Percentiles rank a stretch among this genome's conserved stretches.
Conservation (phyloP, 345 rosid species). For the Arabidopsis thaliana region DNA sequence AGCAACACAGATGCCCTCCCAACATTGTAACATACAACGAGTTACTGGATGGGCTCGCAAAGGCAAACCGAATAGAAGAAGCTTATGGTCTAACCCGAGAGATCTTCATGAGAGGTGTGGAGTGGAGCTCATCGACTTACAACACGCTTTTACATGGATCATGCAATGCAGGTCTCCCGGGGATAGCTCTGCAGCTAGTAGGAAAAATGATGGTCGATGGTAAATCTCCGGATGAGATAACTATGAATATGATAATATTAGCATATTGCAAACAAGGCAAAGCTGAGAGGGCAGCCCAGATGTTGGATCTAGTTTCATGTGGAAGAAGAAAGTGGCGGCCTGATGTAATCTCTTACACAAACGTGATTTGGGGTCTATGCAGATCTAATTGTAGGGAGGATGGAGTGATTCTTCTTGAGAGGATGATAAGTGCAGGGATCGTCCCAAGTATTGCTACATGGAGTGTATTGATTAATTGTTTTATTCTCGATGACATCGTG, state of each 20-base stretch:
- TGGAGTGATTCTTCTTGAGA: constrained; percentile 53
- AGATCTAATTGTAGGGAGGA: constrained; percentile 56
- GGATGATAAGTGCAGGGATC: constrained; percentile 57
- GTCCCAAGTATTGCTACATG: constrained; percentile 68
- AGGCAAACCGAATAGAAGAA: constrained; percentile 52
- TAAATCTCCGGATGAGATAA: constrained; percentile 60
- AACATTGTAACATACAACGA: constrained; percentile 71
- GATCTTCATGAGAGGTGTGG: constrained; percentile 55
- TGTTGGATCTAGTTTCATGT: constrained; percentile 50
- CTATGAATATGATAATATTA: constrained; percentile 60
- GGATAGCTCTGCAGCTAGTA: constrained; percentile 57
- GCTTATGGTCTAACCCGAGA: constrained; percentile 56
- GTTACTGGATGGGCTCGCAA: constrained; percentile 65
- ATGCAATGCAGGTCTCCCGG: constrained; percentile 56
- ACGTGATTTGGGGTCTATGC: constrained; percentile 71
- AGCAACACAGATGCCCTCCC: constrained; percentile 57
- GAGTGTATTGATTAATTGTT: constrained; percentile 67
- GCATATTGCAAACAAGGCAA: constrained; percentile 64
- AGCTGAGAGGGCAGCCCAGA: constrained; percentile 52
- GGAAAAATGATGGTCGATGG: constrained; percentile 72
- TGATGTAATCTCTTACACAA: constrained; percentile 68
- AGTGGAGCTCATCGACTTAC: constrained; percentile 60
- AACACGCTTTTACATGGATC: constrained; percentile 72
- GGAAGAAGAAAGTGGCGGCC: constrained; percentile 63
- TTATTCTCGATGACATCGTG: constrained; percentile 56